Conservation (phyloP, 805 yeast species). For the Lipomyces kockii region DNA sequence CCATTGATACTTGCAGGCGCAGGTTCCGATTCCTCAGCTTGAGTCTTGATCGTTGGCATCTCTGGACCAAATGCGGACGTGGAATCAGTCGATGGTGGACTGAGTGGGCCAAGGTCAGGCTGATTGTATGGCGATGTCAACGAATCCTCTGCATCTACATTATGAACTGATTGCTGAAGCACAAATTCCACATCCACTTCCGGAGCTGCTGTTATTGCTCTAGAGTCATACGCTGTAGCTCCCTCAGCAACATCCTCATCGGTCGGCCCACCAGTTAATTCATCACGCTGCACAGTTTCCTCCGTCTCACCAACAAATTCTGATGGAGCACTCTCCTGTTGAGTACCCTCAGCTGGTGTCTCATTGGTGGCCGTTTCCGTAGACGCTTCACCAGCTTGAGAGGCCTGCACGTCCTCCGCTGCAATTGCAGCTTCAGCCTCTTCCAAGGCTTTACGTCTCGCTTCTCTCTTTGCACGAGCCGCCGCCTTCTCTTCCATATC, state of each 20-base stretch:
- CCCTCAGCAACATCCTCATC: background rate
- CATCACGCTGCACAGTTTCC: background rate
- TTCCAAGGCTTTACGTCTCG: constrained; percentile 21
- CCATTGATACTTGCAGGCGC: constrained; percentile 13
- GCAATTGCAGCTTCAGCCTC: constrained; percentile 15
- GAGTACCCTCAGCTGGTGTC: background rate
- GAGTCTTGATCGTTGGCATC: background rate
- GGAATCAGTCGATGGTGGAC: constrained; percentile 4
- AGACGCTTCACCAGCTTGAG: constrained; percentile 6
- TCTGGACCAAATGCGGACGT: background rate
- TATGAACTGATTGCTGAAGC: background rate
- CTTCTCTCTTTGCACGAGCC: constrained; percentile 25
- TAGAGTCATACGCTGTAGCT: background rate
- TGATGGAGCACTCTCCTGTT: background rate
- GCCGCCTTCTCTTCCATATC: constrained; percentile 32
- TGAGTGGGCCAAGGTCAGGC: background rate
- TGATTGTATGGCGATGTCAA: background rate
- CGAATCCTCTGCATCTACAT: background rate
- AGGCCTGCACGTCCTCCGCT: constrained; percentile 13
- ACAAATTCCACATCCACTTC: background rate
- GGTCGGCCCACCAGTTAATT: background rate
- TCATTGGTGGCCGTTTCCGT: background rate
- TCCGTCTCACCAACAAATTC: background rate
- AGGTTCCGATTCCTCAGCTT: background rate
- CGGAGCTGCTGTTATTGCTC: background rate